phyloP scores from a whole-genome alignment of 257 asterid genomes.

The Solanum peruvianum region DNA sequence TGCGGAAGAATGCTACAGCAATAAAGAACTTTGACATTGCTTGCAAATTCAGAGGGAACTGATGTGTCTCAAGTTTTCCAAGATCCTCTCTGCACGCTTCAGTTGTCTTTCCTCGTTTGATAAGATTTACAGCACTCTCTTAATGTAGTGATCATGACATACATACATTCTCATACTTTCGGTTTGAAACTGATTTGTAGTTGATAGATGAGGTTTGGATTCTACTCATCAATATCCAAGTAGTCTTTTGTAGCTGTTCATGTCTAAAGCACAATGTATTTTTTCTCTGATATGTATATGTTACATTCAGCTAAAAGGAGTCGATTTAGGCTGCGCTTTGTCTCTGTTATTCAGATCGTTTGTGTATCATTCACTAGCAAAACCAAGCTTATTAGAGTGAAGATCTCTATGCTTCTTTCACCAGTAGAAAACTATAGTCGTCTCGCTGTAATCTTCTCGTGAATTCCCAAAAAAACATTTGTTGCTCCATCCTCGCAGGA shows the following conservation, averaged over 20 bases:
- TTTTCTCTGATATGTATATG: no score
- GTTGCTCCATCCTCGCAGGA: no score
- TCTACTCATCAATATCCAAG: not conserved
- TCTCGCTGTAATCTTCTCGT: no score
- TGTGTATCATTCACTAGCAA: no score
- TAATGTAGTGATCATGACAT: not conserved
- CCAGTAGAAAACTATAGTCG: no score
- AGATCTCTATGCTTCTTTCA: no score
- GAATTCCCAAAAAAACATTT: no score
- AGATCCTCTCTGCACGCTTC: not conserved
- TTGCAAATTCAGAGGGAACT: not conserved
- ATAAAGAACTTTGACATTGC: not conserved
- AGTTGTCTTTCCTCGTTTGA: not conserved
- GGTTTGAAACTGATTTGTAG: not conserved
- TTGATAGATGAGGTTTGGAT: not conserved
- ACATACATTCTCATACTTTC: not conserved
- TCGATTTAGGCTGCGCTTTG: no score
- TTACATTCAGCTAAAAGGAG: no score
- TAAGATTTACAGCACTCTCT: not conserved
- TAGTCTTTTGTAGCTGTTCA: not conserved
- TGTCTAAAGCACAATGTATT: not conserved
- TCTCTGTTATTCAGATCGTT: no score
- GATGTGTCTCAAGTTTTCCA: not conserved
- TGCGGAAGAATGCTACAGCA: not conserved
- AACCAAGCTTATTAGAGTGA: no score